Percentiles rank a stretch among this genome's conserved stretches.
Evolutionary conservation across 2,329 filamentous ascomycete species (phyloP).

Genomic region (Aspergillus persii): DNA sequence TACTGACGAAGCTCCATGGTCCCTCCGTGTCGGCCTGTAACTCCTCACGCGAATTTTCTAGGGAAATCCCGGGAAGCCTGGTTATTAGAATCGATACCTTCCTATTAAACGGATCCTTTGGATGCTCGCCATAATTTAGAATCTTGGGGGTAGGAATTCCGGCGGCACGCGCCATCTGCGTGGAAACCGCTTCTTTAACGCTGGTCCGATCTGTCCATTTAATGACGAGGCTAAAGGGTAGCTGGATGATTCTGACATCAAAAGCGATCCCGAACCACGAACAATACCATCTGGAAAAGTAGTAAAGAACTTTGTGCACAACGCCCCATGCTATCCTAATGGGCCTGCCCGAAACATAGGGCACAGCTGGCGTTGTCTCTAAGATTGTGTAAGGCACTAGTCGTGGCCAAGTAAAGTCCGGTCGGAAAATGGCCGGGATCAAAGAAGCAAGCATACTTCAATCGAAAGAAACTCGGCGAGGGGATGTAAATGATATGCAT

Average conservation of each 20-base stretch:
- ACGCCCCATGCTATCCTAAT: conserved; percentile 26
- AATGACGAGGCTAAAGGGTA: conserved; percentile 40
- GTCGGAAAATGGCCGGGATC: conserved; percentile 21
- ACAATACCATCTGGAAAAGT: conserved; percentile 34
- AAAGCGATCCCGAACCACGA: conserved; percentile 26
- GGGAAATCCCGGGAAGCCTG: conserved; percentile 33
- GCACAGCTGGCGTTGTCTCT: conserved; percentile 23
- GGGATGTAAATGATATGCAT: too few relatives aligned
- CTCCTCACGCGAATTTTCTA: conserved; percentile 28
- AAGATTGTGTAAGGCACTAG: conserved; percentile 16
- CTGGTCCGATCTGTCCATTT: conserved; percentile 42
- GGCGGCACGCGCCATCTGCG: conserved; percentile 34
- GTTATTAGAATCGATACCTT: conserved; percentile 42
- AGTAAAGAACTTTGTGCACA: conserved; percentile 27
- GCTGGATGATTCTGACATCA: conserved; percentile 28
- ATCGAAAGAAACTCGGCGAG: too few relatives aligned
- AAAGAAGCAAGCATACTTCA: conserved; percentile 8
- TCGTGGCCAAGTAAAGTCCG: conserved; percentile 29
- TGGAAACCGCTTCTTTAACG: conserved; percentile 36
- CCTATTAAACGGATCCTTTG: conserved; percentile 13
- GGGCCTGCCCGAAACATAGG: conserved; percentile 16
- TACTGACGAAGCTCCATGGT: conserved; percentile 37
- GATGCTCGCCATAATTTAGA: conserved; percentile 34
- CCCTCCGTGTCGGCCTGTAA: conserved; percentile 29
- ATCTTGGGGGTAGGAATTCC: conserved; percentile 38